Base-by-base conservation (phyloP, 1,284 basidiomycete species). In the Cutaneotrichosporon cavernicola region DNA sequence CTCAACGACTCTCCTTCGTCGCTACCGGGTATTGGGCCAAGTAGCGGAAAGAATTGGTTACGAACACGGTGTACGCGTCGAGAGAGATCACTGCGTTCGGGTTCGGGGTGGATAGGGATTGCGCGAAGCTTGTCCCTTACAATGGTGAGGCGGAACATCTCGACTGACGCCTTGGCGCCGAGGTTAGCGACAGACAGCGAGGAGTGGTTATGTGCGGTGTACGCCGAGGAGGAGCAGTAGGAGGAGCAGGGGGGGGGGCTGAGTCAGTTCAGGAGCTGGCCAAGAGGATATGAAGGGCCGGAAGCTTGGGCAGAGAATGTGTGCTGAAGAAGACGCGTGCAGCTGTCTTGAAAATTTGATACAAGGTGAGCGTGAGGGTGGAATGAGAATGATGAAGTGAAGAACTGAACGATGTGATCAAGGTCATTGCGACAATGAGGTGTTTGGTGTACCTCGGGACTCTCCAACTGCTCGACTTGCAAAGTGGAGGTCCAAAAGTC, bases 201-300 rank as follows among this genome's bases (percentile, higher is more conserved):
- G 53, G 13, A 62, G 31, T 16, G 51, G 30, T 2, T 30, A 10
- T 9, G 58, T 49, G 14, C 56, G 32, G 31, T 56, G 46, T 30
- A 60, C n/a, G 0, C 57, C 60, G 36, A 65, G 64, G 7, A 52
- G 40, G 2, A 65, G 61, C 13, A 65, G 61, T n/a, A n/a, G n/a
- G 36, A 65, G 64, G 7, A 52, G 40, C 0, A 65, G 61, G 18
- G 62, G 61, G 11, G 61, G 64, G 6, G 64, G 61, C 64, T 65
- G 56, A 21, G 40, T 53, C 30, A 53, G 51, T 16, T 30, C 13
- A 26, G 30, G 16, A 13, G 30, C 11, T 13, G 31, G 14, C 43
- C 4, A 46, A 46, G 43, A 46, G 43, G 18, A 46, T 5, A 7
- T n/a, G 16, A 18, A n/a, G 43, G 43, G 43, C 3, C 18, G 18